Evolutionary conservation across 2,329 filamentous ascomycete genomes (phyloP).

Genomic region (Cladosporium sp.): DNA sequence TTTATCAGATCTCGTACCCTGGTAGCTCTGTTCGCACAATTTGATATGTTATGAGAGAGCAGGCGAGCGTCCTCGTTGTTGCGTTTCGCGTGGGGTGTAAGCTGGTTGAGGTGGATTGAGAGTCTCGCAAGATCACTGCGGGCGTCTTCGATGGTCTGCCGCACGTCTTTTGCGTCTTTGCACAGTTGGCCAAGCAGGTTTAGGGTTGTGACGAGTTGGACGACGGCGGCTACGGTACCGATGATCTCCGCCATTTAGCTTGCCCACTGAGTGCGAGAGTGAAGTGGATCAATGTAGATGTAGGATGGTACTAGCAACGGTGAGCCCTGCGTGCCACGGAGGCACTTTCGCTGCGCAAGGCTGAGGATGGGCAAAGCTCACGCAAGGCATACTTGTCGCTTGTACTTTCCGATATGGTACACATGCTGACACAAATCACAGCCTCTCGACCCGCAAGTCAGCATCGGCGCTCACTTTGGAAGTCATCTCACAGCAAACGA

Average conservation of each 20-base stretch:
- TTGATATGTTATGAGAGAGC: background rate
- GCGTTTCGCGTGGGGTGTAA: background rate
- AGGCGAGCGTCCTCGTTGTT: background rate
- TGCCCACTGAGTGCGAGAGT: background rate
- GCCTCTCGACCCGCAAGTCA: background rate
- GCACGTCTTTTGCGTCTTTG: constrained; percentile 9
- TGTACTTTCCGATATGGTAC: background rate
- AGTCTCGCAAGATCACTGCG: constrained; percentile 9
- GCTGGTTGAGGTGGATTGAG: background rate
- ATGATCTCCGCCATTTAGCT: constrained; percentile 16
- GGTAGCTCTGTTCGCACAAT: background rate
- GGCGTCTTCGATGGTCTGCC: constrained; percentile 1
- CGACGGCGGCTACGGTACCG: constrained; percentile 5
- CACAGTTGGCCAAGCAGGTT: background rate
- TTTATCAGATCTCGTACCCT: background rate
- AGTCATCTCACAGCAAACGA: background rate
- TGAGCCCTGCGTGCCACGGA: background rate
- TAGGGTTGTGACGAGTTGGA: constrained; percentile 12
- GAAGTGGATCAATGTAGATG: background rate
- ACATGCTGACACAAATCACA: background rate
- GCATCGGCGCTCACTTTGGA: background rate
- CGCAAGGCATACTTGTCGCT: background rate
- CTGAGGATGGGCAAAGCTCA: background rate
- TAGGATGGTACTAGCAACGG: background rate
- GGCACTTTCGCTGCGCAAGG: background rate